These are phyloP conservation scores for Akanthomyces muscarius DNA, from an alignment of 2,329 filamentous ascomycete species.

Conservation along the genomic window DNA sequence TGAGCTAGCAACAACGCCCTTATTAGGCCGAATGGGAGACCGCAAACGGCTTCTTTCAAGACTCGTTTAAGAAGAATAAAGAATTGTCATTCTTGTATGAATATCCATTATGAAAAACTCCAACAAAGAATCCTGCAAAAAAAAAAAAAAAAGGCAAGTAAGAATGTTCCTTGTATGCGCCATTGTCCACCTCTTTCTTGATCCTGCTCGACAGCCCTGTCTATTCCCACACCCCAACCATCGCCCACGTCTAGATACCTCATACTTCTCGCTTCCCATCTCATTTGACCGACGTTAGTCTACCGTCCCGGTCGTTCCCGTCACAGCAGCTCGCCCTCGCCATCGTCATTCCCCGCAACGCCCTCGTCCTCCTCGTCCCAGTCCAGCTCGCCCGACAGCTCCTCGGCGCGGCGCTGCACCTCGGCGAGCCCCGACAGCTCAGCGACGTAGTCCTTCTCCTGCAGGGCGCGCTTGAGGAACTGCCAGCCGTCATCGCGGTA, in stretches of 20 bases:
- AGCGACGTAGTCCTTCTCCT: conserved; percentile 72
- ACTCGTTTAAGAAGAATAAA: too few species aligned
- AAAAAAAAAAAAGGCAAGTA: background rate
- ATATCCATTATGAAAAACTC: background rate
- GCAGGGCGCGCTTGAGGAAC: conserved; percentile 70
- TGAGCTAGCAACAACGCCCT: too few species aligned
- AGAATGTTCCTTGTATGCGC: background rate
- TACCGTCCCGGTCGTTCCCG: background rate
- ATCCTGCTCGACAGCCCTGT: background rate
- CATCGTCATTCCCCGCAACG: conserved; percentile 36
- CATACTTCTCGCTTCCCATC: background rate
- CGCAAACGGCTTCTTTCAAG: too few species aligned
- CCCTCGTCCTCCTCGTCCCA: conserved; percentile 58
- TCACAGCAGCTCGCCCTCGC: conserved; percentile 51
- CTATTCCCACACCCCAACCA: too few species aligned
- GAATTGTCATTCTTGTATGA: too few species aligned
- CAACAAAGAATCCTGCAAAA: background rate
- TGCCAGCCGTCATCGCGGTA: conserved; percentile 69
- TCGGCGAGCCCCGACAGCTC: conserved; percentile 72
- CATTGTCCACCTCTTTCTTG: background rate
- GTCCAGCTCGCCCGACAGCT: conserved; percentile 50
- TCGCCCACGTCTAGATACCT: background rate
- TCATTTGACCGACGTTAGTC: background rate
- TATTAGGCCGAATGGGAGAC: too few species aligned
- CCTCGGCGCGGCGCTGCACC: conserved; percentile 59